Conservation (phyloP, 306 rosid species). For the Trifolium fragiferum region DNA sequence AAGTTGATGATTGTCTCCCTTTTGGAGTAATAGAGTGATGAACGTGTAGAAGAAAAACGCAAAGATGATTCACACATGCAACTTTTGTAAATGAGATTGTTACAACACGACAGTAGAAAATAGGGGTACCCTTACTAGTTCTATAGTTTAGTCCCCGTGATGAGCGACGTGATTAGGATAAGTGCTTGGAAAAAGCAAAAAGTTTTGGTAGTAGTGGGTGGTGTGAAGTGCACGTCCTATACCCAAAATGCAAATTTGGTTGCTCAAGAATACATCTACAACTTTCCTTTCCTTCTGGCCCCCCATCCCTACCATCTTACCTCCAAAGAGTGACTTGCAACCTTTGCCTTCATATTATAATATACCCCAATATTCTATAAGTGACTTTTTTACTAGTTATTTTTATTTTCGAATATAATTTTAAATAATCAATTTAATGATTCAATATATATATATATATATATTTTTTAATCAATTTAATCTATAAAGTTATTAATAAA, state of each 20-base stretch:
- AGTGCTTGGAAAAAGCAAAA: conserved; percentile 44
- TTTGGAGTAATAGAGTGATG: not conserved
- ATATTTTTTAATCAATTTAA: too few relatives aligned
- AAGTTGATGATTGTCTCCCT: too few relatives aligned
- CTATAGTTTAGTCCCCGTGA: conserved; percentile 42
- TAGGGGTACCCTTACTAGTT: not conserved
- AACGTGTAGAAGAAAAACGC: not conserved
- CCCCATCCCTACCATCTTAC: conserved; percentile 34
- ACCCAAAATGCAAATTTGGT: conserved; percentile 31
- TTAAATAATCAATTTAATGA: too few relatives aligned
- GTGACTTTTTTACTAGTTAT: too few relatives aligned
- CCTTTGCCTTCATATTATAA: not conserved
- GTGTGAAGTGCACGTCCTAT: conserved; percentile 40
- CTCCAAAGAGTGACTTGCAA: not conserved
- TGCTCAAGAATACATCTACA: conserved; percentile 33
- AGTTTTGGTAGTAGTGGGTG: conserved; percentile 42
- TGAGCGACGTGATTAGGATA: conserved; percentile 51
- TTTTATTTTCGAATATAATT: too few relatives aligned
- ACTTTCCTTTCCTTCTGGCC: not conserved
- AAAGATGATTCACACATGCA: conserved; percentile 11
- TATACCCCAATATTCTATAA: not conserved
- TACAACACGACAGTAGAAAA: conserved; percentile 38
- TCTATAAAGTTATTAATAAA: too few relatives aligned
- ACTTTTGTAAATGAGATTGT: not conserved
- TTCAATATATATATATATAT: too few relatives aligned